These are phyloP conservation scores for Globisporangium recalcitrans DNA, from an alignment of 352 stramenopile species.

Conservation along the genomic window DNA sequence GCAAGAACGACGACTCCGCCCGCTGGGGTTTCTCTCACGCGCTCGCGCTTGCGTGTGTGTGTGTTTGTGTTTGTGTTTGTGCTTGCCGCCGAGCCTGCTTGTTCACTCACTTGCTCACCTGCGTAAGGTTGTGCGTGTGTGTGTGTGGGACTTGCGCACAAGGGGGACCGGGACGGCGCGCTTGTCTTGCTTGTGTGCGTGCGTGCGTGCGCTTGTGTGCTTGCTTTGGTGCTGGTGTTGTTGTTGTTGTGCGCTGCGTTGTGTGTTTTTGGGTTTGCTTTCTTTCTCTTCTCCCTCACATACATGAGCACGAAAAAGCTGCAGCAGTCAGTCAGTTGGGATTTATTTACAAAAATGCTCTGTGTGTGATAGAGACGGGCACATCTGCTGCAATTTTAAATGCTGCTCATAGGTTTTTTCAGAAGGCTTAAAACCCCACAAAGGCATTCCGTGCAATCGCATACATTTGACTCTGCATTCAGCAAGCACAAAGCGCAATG, in stretches of 20 bases:
- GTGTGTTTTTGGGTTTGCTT: slow-evolving; percentile 5
- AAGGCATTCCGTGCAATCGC: background rate
- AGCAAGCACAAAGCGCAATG: too few species aligned
- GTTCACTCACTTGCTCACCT: background rate
- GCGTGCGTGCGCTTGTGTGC: background rate
- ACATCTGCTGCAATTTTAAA: background rate
- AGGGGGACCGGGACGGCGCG: background rate
- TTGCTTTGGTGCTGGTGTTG: background rate
- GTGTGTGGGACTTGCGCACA: background rate
- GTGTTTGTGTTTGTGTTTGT: background rate
- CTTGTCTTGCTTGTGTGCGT: background rate
- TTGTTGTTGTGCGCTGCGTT: background rate
- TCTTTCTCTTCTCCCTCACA: slow-evolving; percentile 8
- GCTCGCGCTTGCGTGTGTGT: background rate
- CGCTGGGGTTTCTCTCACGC: slow-evolving; percentile 18
- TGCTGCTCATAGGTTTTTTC: background rate
- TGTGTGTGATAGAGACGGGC: background rate
- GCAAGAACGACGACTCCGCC: slow-evolving; percentile 19
- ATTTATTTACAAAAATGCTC: slow-evolving; percentile 2
- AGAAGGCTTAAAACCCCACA: background rate
- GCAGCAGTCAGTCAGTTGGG: slow-evolving; percentile 5
- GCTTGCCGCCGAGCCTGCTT: too few species aligned
- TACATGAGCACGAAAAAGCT: background rate
- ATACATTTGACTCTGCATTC: background rate
- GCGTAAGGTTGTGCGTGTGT: background rate